These are phyloP conservation scores for Boechera stricta DNA, from an alignment of 345 rosid genomes.

Conservation along the genomic window DNA sequence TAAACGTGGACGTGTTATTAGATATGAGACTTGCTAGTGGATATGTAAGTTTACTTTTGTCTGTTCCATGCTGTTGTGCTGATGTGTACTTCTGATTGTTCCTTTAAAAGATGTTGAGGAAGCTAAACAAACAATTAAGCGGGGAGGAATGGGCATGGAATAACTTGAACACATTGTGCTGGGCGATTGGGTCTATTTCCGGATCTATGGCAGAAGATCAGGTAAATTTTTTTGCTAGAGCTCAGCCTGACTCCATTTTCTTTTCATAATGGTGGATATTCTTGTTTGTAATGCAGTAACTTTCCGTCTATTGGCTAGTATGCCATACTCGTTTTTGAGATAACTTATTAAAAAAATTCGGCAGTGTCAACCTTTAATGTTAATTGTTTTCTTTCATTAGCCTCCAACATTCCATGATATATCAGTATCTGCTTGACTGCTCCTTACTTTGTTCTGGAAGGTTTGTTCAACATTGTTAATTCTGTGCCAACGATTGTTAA, in stretches of 20 bases:
- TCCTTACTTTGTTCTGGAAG: not conserved
- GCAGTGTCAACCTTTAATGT: slow-evolving; percentile 12
- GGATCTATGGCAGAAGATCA: slow-evolving; percentile 99
- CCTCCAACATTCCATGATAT: slow-evolving; percentile 19
- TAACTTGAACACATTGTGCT: slow-evolving; percentile 91
- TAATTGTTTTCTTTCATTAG: slow-evolving; percentile 21
- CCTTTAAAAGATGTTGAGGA: slow-evolving; percentile 83
- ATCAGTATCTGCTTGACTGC: slow-evolving; percentile 23
- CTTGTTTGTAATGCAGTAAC: slow-evolving; percentile 11
- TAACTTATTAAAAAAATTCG: not conserved
- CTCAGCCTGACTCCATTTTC: slow-evolving; percentile 2
- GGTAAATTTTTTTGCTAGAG: slow-evolving; percentile 51
- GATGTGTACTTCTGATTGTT: slow-evolving; percentile 31
- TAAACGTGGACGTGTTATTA: not conserved
- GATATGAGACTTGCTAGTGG: not conserved
- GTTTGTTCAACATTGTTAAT: slow-evolving; percentile 22
- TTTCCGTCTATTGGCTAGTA: slow-evolving; percentile 6
- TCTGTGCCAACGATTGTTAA: slow-evolving; percentile 26
- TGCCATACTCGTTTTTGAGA: slow-evolving; percentile 7
- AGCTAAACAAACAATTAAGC: slow-evolving; percentile 88
- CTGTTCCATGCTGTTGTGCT: slow-evolving; percentile 27
- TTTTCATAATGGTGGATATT: not conserved
- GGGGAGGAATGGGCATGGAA: slow-evolving; percentile 99
- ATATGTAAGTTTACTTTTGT: not conserved
- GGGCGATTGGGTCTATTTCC: slow-evolving; percentile 99